Evolutionary conservation across 169 alveolate genomes (phyloP).

Genomic region (Theileria sp.): DNA sequence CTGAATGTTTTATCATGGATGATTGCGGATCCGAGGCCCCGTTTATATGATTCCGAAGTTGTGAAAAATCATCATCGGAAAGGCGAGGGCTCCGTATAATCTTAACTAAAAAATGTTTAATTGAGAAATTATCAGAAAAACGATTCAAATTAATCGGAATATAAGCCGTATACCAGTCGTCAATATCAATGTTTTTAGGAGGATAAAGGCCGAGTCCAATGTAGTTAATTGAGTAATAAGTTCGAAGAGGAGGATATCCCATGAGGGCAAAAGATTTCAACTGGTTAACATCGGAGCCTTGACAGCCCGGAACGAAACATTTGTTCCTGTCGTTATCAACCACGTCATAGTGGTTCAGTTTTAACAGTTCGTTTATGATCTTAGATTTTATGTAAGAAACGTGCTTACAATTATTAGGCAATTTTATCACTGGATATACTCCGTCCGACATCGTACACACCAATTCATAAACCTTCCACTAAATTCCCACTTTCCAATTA

Average conservation of each 20-base stretch:
- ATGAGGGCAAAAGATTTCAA: slow-evolving; percentile 32
- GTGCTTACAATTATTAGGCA: slow-evolving; percentile 41
- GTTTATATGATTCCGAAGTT: background rate
- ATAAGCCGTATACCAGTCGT: slow-evolving; percentile 61
- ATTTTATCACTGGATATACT: slow-evolving; percentile 6
- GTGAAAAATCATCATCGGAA: background rate
- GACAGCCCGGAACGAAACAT: slow-evolving; percentile 62
- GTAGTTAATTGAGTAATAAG: slow-evolving; percentile 60
- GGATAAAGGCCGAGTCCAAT: slow-evolving; percentile 59
- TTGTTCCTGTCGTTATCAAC: slow-evolving; percentile 25
- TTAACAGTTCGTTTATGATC: slow-evolving; percentile 22
- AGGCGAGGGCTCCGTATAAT: slow-evolving; percentile 25
- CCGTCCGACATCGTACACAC: background rate
- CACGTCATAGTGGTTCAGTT: slow-evolving; percentile 39
- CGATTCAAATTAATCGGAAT: slow-evolving; percentile 45
- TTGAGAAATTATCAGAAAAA: slow-evolving; percentile 33
- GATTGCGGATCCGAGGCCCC: background rate
- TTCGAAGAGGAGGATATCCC: slow-evolving; percentile 56
- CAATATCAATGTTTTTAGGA: slow-evolving; percentile 17
- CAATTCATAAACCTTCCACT: background rate
- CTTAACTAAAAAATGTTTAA: slow-evolving; percentile 28
- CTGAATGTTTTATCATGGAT: background rate
- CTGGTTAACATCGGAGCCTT: slow-evolving; percentile 11
- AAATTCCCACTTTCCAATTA: background rate
- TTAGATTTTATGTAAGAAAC: slow-evolving; percentile 33